phyloP scores from a whole-genome alignment of 305 asterid species.

The Fraxinus albicans region DNA sequence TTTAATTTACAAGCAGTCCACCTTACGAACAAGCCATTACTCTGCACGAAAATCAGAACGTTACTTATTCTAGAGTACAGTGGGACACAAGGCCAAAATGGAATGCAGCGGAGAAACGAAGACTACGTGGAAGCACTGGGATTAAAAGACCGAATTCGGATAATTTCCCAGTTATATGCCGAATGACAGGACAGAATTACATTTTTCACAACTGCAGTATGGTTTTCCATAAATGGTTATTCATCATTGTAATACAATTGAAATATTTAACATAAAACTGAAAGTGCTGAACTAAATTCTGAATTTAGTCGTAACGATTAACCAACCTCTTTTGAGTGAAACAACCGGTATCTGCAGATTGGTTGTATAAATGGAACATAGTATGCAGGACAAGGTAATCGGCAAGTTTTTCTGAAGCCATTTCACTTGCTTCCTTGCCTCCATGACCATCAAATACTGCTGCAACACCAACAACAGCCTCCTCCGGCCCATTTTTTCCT shows the following conservation, averaged over 20 bases:
- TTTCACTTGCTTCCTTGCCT: conserved; percentile 72
- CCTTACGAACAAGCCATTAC: neutral
- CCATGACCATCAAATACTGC: conserved; percentile 87
- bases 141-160: neutral
- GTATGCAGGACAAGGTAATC: conserved; percentile 43
- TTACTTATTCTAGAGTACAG: neutral
- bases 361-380: conserved; percentile 44
- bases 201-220: neutral
- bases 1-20: neutral
- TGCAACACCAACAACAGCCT: conserved; percentile 49
- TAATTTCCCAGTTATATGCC: neutral
- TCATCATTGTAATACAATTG: neutral
- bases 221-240: neutral
- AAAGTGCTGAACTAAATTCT: neutral
- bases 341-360: conserved; percentile 16
- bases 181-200: neutral
- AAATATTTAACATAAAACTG: neutral
- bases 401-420: conserved; percentile 57
- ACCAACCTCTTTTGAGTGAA: conserved; percentile 29
- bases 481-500: conserved; percentile 40
- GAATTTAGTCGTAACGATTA: conserved; percentile 2
- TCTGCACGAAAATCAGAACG: neutral
- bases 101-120: too few species aligned
- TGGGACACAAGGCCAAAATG: neutral
- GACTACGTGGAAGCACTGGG: too few species aligned